phyloP scores from a whole-genome alignment of 1,139 yeast species.

The Schwanniomyces etchellsii region DNA sequence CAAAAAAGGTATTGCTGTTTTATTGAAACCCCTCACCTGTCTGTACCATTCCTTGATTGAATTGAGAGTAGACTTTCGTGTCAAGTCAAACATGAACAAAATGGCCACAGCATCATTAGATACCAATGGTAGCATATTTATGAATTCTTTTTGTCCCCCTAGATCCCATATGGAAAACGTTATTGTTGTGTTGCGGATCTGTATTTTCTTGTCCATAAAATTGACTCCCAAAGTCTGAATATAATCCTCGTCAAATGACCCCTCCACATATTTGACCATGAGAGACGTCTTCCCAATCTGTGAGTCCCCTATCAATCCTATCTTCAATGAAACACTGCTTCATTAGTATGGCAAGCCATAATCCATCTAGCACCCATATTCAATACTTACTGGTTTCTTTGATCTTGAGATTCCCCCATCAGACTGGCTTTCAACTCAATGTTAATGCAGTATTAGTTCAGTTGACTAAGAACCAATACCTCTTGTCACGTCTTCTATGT shows the following conservation, averaged over 20 bases:
- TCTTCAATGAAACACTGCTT: conserved; percentile 69
- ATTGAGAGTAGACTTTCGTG: conserved; percentile 80
- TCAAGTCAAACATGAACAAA: conserved; percentile 85
- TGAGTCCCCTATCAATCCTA: conserved; percentile 94
- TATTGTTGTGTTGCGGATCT: conserved; percentile 81
- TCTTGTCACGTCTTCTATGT: no score
- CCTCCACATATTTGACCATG: conserved; percentile 96
- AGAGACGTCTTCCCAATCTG: conserved; percentile 97
- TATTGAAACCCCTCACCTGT: conserved; percentile 87
- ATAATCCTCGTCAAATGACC: conserved; percentile 86
- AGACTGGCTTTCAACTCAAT: no score
- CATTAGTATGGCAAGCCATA: conserved; percentile 10
- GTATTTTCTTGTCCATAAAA: conserved; percentile 87
- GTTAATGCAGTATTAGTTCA: no score
- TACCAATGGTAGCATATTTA: conserved; percentile 92
- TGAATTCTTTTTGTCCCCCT: conserved; percentile 95
- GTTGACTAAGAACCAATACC: no score
- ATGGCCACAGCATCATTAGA: conserved; percentile 93
- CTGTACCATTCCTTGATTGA: conserved; percentile 93
- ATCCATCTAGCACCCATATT: background rate
- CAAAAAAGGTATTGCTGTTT: conserved; percentile 85
- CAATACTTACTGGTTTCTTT: conserved; percentile 33
- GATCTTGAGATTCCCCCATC: conserved; percentile 20
- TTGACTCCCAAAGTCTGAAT: conserved; percentile 94
- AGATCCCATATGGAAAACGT: conserved; percentile 94